Conservation (phyloP, 192 early-diverging fungal species). For the Coemansia sp. region DNA sequence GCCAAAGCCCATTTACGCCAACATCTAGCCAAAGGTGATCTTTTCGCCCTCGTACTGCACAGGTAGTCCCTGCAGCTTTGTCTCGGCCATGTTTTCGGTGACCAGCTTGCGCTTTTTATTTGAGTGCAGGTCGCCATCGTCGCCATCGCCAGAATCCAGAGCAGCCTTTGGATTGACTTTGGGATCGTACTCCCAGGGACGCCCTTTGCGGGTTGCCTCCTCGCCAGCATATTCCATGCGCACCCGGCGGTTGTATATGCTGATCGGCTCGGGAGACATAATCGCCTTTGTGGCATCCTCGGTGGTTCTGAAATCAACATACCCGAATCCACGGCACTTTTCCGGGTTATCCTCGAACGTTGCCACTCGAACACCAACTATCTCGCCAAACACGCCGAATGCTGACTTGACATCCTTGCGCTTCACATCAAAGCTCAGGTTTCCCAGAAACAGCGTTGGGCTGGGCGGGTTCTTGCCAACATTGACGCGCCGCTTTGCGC, state of each 20-base stretch:
- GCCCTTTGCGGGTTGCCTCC: conserved; percentile 65
- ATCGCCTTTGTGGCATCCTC: conserved; percentile 68
- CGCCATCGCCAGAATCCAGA: conserved; percentile 15
- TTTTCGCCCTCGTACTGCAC: conserved; percentile 69
- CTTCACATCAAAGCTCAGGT: conserved; percentile 63
- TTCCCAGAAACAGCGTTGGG: conserved; percentile 71
- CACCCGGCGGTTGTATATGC: conserved; percentile 59
- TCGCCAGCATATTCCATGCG: conserved; percentile 71
- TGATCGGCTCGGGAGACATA: conserved; percentile 57
- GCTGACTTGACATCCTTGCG: conserved; percentile 53
- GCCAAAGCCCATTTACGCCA: conserved; percentile 3
- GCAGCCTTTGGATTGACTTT: conserved; percentile 24
- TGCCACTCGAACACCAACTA: conserved; percentile 67
- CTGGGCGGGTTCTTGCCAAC: conserved; percentile 58
- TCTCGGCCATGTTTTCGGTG: conserved; percentile 52
- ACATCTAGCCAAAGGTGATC: conserved; percentile 60
- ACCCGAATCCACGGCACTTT: conserved; percentile 78
- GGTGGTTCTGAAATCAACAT: conserved; percentile 65
- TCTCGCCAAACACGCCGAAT: conserved; percentile 65
- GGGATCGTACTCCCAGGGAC: conserved; percentile 62
- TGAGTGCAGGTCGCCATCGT: conserved; percentile 25
- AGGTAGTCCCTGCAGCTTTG: conserved; percentile 50
- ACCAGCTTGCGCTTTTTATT: conserved; percentile 36
- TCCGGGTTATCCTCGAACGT: conserved; percentile 73
- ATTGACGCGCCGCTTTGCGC: conserved; percentile 29